Evolutionary conservation across 2,329 filamentous ascomycete genomes (phyloP), one percentile per base, ranked within the genome.

Genomic region (Curvularia hawaiiensis): DNA sequence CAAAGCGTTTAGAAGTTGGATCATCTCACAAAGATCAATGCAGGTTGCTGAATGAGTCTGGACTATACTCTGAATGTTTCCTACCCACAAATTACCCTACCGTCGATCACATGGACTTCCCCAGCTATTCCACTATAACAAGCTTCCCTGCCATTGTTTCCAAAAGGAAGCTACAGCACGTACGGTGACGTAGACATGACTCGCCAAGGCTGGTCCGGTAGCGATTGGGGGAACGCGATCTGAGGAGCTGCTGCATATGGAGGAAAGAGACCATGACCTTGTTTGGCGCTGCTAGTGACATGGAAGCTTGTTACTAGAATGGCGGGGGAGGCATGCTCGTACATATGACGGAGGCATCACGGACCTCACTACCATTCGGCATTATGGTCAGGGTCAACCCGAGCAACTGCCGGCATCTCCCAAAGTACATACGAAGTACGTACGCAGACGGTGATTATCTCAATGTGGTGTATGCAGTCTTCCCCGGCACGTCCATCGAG

Each of bases 1-100:
- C 8, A 62, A 54, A 46, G 58, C 53, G 5, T 68, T 70, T 31
- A 57, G 68, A 46, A 62, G 35, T 12, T 68, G 64, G 62, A 52
- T 68, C 20, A 39, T 65, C 18, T 39, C 54, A 28, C 61, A 60
- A 18, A 54, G 4, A 33, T 20, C 22, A 22, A 26, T 7, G 30
- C 33, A 41, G 22, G 18, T 12, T 54, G 33, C 18, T 54, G 44
- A 60, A 24, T 18, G 20, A 31, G 14, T 12, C 14, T 11, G 30
- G n/a, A 18, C 28, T 45, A 24, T 24, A 30, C 5, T n/a, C 1
- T 20, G 28, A 40, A 7, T 45, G 26, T 50, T 47, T 35, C 33
- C 39, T n/a, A 1, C 46, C 35, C 47, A 41, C 20, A 35, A 28
- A 43, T 38, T 22, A 14, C 30, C 33, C 26, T 47, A 43, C 7